Percentiles rank a stretch among this genome's conserved stretches.
Evolutionary conservation across 192 early-diverging fungal species (phyloP).

Genomic region (Thamnidium elegans): DNA sequence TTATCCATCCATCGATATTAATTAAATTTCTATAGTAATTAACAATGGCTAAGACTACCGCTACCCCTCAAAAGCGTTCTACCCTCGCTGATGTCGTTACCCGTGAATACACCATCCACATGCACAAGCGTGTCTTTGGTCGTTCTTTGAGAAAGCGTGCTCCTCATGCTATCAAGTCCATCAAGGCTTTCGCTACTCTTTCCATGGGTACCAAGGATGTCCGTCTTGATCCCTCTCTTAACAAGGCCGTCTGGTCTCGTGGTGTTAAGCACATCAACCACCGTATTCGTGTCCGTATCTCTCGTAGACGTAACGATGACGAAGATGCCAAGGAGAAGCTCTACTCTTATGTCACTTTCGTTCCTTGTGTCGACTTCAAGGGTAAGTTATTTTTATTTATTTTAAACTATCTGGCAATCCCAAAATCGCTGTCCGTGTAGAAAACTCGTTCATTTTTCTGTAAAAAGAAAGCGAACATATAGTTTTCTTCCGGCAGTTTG

Average conservation of each 20-base stretch:
- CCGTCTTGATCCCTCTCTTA: conserved; percentile 92
- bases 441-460: not conserved
- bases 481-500: conserved; percentile 7
- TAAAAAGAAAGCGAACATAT: not conserved
- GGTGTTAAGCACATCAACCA: conserved; percentile 94
- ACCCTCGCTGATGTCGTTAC: conserved; percentile 89
- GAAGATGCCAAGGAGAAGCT: conserved; percentile 97
- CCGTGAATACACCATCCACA: conserved; percentile 99
- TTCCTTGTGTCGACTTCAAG: conserved; percentile 87
- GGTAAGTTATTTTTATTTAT: conserved; percentile 44
- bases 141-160: conserved; percentile 93
- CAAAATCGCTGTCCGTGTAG: conserved; percentile 1
- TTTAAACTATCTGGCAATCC: not conserved
- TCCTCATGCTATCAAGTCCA: conserved; percentile 90
- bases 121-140: conserved; percentile 91
- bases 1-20: not conserved
- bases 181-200: conserved; percentile 87
- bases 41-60: not conserved
- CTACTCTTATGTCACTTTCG: conserved; percentile 90
- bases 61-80: conserved; percentile 60
- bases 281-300: conserved; percentile 92
- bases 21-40: too few relatives aligned
- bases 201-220: conserved; percentile 97
- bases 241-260: conserved; percentile 92
- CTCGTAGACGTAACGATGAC: conserved; percentile 96